A percentile compares a stretch with the other conserved stretches of the same genome.
These are phyloP conservation scores for Rubia balearica DNA, from an alignment of 305 asterid species.

Conservation along the genomic window DNA sequence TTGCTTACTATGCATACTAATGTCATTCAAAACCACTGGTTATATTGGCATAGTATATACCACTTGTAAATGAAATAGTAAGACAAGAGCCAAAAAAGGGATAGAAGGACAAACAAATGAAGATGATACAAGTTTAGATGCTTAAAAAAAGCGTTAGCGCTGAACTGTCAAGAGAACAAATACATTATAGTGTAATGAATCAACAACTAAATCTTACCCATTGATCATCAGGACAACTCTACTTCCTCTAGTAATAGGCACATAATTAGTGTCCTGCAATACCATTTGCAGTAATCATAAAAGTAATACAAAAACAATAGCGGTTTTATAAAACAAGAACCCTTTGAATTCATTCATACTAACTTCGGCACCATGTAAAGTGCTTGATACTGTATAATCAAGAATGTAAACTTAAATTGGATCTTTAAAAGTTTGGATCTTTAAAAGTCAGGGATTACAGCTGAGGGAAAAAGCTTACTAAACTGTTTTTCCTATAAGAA, in stretches of 20 bases:
- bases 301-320: slow-evolving; percentile 13
- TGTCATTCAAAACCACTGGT: not conserved
- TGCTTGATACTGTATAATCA: not conserved
- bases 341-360: not conserved
- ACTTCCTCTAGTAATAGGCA: slow-evolving; percentile 86
- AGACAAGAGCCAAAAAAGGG: not conserved
- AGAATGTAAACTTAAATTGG: not conserved
- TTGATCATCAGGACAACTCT: slow-evolving; percentile 85
- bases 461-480: not conserved
- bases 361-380: not conserved
- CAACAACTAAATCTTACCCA: slow-evolving; percentile 47
- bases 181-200: not conserved
- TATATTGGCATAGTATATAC: not conserved
- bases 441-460: not conserved
- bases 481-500: not conserved
- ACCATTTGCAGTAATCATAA: slow-evolving; percentile 21
- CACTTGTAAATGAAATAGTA: too few relatives aligned
- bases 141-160: not conserved
- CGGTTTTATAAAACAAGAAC: slow-evolving; percentile 6
- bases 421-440: too few relatives aligned
- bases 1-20: too few relatives aligned
- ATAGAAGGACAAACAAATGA: not conserved
- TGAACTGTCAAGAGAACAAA: not conserved
- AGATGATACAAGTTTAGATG: not conserved
- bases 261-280: slow-evolving; percentile 89